Evolutionary conservation across 164 flowering plant genomes (phyloP), one percentile per base, ranked within the genome.

Genomic region (Chimonanthus salicifolius): DNA sequence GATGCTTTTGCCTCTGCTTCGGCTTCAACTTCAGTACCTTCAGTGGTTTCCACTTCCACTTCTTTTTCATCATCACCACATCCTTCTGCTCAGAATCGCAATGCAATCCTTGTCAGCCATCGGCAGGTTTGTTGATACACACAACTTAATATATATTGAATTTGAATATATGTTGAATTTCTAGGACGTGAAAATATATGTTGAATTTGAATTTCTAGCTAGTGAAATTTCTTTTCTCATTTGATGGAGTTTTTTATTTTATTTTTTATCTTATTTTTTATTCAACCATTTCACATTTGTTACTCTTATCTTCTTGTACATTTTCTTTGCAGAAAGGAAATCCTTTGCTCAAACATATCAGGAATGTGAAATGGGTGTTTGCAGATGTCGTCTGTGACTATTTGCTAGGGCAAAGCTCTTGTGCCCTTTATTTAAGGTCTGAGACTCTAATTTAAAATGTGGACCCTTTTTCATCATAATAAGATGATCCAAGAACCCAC

Each of bases 351-450:
- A 95, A 92, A 79, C 92, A 93, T 79, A 90, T 95, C 66, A 86
- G 99, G 78, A 93, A 92, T 78, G 98, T 93, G 73, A 88, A 85
- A 71, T 95, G 99, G 98, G 74, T 75, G 77, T 95, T 92, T 85
- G 90, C 97, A 5, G 98, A 92, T 78, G 67, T 92, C 58, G 82
- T 88, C 74, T 87, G 90, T 75, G 98, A 95, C 80, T 95, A 89
- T 79, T 78, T 90, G 79, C 83, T 95, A 62, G 97, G 99, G 64
- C 90, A 83, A 79, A 87, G 72, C 75, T 81, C 96, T 0, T 95
- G 99, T 82, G 99, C 98, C 75, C 85, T 95, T 62, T 95, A 91
- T 80, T 69, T 95, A 71, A 95, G 99, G 99, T 95, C 78, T 65
- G 50, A 13, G 9, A 6, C 47, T 10, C 45, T 50, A n/a, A 2